Evolutionary conservation across 2,329 filamentous ascomycete species (phyloP).

Genomic region (Amauroascus niger): DNA sequence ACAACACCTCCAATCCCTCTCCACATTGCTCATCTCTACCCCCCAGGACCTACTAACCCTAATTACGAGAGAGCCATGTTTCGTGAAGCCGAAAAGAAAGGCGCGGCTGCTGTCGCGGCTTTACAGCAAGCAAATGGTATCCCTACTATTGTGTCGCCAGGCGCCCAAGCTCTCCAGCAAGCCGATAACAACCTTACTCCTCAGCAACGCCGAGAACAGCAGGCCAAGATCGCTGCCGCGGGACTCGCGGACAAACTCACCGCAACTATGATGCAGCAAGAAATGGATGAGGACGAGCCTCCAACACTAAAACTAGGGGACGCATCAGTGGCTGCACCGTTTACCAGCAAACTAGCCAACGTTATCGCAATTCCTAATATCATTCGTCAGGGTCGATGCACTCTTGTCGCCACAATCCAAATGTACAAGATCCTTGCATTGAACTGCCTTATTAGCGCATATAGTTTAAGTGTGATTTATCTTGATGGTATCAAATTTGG

Average conservation of each 20-base stretch:
- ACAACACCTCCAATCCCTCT: conserved; percentile 83
- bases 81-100: conserved; percentile 72
- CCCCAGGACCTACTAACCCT: conserved; percentile 82
- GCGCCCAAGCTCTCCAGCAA: conserved; percentile 51
- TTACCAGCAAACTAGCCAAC: conserved; percentile 94
- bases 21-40: conserved; percentile 87
- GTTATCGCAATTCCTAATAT: conserved; percentile 97
- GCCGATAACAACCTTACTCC: conserved; percentile 40
- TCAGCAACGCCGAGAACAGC: conserved; percentile 44
- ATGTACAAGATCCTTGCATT: conserved; percentile 99
- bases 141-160: conserved; percentile 58
- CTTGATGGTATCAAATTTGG: conserved; percentile 98
- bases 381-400: conserved; percentile 93
- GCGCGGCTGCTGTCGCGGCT: conserved; percentile 48
- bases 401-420: conserved; percentile 94
- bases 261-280: conserved; percentile 76
- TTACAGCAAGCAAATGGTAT: conserved; percentile 45
- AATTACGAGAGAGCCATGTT: conserved; percentile 87
- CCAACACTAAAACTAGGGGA: conserved; percentile 95
- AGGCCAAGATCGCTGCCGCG: conserved; percentile 60
- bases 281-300: conserved; percentile 80
- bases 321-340: conserved; percentile 91
- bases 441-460: conserved; percentile 95
- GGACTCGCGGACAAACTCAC: conserved; percentile 80
- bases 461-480: conserved; percentile 92